Conservation (phyloP, 2,329 filamentous ascomycete species). For the Phialemonium atrogriseum region DNA sequence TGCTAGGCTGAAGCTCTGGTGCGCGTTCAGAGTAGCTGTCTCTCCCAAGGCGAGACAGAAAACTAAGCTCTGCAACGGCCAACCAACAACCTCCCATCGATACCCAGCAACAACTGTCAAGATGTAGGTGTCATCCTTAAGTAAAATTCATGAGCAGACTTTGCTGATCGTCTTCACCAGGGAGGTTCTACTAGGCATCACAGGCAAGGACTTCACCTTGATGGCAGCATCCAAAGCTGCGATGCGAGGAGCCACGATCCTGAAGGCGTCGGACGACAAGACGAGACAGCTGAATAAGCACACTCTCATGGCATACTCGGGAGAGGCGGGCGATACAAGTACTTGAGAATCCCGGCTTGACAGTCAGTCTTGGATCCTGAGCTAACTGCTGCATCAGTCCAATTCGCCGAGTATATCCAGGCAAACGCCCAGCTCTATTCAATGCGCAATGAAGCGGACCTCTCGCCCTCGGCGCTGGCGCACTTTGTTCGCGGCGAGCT, state of each 20-base stretch:
- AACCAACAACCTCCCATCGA: conserved; percentile 7
- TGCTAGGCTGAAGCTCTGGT: conserved; percentile 14
- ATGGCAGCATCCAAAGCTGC: conserved; percentile 95
- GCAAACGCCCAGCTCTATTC: conserved; percentile 97
- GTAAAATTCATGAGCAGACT: too few relatives aligned
- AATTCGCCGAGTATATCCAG: conserved; percentile 99
- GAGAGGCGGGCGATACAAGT: conserved; percentile 95
- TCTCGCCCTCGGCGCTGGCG: conserved; percentile 81
- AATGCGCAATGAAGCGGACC: conserved; percentile 93
- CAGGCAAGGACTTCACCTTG: conserved; percentile 98
- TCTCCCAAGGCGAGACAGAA: conserved; percentile 1
- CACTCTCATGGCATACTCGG: conserved; percentile 89
- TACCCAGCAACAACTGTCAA: conserved; percentile 11
- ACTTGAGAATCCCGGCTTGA: too few relatives aligned
- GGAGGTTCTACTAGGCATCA: conserved; percentile 97
- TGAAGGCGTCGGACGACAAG: conserved; percentile 96
- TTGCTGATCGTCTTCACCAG: conserved; percentile 34
- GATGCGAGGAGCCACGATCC: conserved; percentile 93
- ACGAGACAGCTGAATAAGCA: conserved; percentile 87
- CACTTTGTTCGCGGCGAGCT: conserved; percentile 93
- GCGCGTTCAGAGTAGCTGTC: conserved; percentile 12
- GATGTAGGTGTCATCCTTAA: conserved; percentile 16
- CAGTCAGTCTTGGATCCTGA: too few relatives aligned
- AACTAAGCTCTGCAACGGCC: conserved; percentile 3
- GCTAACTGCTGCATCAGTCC: conserved; percentile 49